Base-by-base conservation (phyloP, 805 yeast species). In the Barnettozyma siamensis region DNA sequence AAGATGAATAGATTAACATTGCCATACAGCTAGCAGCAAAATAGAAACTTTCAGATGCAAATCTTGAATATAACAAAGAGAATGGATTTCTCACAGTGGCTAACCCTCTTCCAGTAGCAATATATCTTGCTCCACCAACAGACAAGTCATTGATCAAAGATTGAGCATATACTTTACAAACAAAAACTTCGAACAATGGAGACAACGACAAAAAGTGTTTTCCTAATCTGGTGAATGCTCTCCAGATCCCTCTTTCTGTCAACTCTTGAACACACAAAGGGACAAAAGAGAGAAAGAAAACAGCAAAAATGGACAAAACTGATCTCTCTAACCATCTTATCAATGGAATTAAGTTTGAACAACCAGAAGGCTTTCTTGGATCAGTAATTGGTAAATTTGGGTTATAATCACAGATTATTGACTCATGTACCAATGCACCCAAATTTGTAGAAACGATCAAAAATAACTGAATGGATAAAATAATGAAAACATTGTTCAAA, bases 21-120 rank as follows among this genome's bases (percentile, higher is more conserved):
- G 75, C 50, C 32, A 76, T 62, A 20, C 76, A 69, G 3, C 69
- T 58, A 2, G 75, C 69, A 2, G 88, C 89, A 64, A 76, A 77
- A 54, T 82, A 79, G 33, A 81, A 67, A 45, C 85, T 74, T 37
- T 80, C 83, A 26, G 77, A 69, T 3, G 88, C 79, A 61, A 82
- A 85, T 46, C 88, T 70, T 9, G 87, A 66, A 53, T 79, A 85
- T 35, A 86, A 66, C 10, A 69, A 60, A n/a, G 77, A 63, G 54
- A 83, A 82, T 27, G 87, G 78, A 35, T 75, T 70, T 57, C 95
- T 70, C 1, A 78, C 69, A 4, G 89, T 85, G 2, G 94, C 88
- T 58, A 85, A 79, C 10, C 88, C 88, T 62, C 94, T 71, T 13
- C 93, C 93, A 1, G 93, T 85, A 2, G 89, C 80, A 54, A 84